Percentiles rank a stretch among this genome's conserved stretches.
Evolutionary conservation across 805 yeast species (phyloP).

Genomic region (Wickerhamomyces hampshirensis): DNA sequence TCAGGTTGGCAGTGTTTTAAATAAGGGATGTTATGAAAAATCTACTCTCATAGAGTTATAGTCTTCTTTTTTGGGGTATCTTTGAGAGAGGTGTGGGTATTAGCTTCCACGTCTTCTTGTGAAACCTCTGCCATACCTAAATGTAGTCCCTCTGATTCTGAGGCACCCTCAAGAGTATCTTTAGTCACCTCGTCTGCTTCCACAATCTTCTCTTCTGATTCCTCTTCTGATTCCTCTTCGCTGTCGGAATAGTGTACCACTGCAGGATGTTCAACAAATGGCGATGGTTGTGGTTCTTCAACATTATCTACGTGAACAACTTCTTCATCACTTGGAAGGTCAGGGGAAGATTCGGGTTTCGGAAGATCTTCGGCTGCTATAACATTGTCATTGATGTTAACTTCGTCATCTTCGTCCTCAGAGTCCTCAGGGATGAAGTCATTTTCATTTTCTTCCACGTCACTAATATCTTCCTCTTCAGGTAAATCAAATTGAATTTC

Average conservation of each 20-base stretch:
- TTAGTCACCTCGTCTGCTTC: constrained; percentile 2
- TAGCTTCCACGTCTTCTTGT: not conserved
- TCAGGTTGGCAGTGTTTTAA: not conserved
- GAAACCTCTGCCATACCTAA: not conserved
- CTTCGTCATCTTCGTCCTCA: no score
- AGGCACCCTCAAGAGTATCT: constrained; percentile 3
- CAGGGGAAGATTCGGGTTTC: constrained; percentile 3
- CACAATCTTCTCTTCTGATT: constrained; percentile 1
- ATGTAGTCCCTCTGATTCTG: no score
- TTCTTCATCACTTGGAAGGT: constrained; percentile 1
- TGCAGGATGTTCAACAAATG: not conserved
- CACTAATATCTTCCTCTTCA: constrained; percentile 13
- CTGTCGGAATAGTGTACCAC: not conserved
- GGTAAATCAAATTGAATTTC: constrained; percentile 8
- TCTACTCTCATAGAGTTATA: not conserved
- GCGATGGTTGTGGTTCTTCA: not conserved
- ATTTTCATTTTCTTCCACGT: constrained; percentile 9
- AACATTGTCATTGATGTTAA: no score
- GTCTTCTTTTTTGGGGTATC: not conserved
- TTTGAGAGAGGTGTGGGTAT: not conserved
- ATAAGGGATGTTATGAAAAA: not conserved
- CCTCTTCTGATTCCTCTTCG: not conserved
- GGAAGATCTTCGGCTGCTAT: no score
- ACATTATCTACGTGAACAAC: not conserved
- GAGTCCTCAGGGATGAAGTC: constrained; percentile 3